These are phyloP conservation scores for Pontederia crassipes DNA, from an alignment of 176 grass and related monocot species.

Conservation along the genomic window DNA sequence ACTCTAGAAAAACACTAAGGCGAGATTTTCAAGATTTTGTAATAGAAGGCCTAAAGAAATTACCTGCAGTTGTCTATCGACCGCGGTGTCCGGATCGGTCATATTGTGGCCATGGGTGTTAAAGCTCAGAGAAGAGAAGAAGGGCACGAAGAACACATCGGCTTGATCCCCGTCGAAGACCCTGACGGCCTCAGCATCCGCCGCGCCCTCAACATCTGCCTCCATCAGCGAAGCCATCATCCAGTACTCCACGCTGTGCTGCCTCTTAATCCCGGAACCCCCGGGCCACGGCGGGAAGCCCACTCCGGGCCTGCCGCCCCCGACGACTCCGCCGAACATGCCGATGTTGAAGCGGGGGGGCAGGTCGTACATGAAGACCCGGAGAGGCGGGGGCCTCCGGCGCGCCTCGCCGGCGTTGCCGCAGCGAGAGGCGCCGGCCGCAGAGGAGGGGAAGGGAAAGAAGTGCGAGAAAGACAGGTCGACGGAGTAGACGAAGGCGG, in stretches of 20 bases:
- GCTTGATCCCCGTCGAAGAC: constrained; percentile 64
- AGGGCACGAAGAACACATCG: constrained; percentile 92
- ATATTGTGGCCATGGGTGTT: constrained; percentile 92
- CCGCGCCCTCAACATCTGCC: not conserved
- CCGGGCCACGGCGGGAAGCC: constrained; percentile 55
- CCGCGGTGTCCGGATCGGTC: constrained; percentile 86
- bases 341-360: constrained; percentile 68
- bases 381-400: constrained; percentile 11
- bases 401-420: not conserved
- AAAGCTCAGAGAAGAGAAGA: constrained; percentile 98
- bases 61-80: constrained; percentile 81
- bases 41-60: not conserved
- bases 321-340: constrained; percentile 42
- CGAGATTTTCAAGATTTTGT: not conserved
- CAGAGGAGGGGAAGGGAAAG: constrained; percentile 7
- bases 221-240: constrained; percentile 75
- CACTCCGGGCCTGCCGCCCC: not conserved
- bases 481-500: constrained; percentile 30
- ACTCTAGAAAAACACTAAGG: too few relatives aligned
- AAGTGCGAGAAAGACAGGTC: constrained; percentile 27
- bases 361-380: constrained; percentile 83
- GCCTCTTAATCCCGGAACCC: constrained; percentile 54
- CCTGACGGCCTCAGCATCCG: constrained; percentile 51
- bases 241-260: constrained; percentile 97
- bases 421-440: constrained; percentile 22